Evolutionary conservation across 306 rosid species (phyloP).

Genomic region (Prunus davidiana): DNA sequence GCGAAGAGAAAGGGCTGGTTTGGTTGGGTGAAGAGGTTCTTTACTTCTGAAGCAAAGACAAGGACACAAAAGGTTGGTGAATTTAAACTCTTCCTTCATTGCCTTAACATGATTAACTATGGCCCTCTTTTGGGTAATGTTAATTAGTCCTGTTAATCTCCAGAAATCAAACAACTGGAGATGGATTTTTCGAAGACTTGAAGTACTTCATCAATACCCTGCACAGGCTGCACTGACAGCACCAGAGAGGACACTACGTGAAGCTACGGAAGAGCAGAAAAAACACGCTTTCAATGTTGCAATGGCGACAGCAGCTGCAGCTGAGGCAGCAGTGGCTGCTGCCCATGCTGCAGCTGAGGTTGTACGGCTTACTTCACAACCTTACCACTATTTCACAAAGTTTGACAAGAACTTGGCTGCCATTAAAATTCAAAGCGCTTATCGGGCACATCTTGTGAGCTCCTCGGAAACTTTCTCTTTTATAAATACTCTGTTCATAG

Average conservation of each 20-base stretch:
- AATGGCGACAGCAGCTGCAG: slow-evolving; percentile 78
- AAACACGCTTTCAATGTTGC: slow-evolving; percentile 82
- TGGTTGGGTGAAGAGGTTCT: slow-evolving; percentile 65
- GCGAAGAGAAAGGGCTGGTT: slow-evolving; percentile 65
- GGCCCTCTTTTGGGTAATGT: slow-evolving; percentile 2
- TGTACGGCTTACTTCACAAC: slow-evolving; percentile 60
- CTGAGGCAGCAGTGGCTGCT: slow-evolving; percentile 86
- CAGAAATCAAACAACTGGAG: slow-evolving; percentile 56
- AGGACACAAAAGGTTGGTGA: slow-evolving; percentile 36
- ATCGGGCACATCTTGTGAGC: slow-evolving; percentile 79
- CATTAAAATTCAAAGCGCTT: slow-evolving; percentile 67
- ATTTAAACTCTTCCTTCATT: neutral
- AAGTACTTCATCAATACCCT: slow-evolving; percentile 39
- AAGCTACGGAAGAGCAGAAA: slow-evolving; percentile 71
- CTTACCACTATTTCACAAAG: slow-evolving; percentile 25
- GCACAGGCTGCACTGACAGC: slow-evolving; percentile 42
- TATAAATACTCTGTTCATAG: neutral
- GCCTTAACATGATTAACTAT: neutral
- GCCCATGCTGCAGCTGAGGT: slow-evolving; percentile 90
- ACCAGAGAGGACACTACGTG: slow-evolving; percentile 42
- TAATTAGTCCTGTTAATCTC: neutral
- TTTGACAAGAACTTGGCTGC: slow-evolving; percentile 57
- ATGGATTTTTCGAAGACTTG: slow-evolving; percentile 53
- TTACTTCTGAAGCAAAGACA: slow-evolving; percentile 45
- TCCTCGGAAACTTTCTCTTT: neutral